phyloP scores from a whole-genome alignment of 2,329 filamentous ascomycete species.

The Thielaviopsis punctulata region DNA sequence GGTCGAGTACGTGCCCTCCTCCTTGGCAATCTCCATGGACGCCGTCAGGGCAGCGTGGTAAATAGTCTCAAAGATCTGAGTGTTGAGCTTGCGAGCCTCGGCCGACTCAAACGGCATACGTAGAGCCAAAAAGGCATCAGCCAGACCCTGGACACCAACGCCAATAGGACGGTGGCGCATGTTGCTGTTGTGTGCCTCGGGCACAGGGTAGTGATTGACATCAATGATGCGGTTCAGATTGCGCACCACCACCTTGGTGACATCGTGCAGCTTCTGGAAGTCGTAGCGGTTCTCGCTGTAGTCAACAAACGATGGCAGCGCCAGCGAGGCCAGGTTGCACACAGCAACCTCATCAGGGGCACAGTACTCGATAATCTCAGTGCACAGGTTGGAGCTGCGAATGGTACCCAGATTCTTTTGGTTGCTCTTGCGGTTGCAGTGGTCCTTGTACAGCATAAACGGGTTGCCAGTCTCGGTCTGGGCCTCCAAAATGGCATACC shows the following conservation, averaged over 20 bases:
- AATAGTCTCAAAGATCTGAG: constrained; percentile 98
- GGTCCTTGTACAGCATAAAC: constrained; percentile 99
- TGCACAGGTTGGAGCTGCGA: constrained; percentile 96
- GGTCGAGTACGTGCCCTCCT: constrained; percentile 69
- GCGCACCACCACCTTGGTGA: constrained; percentile 76
- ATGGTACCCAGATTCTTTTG: constrained; percentile 99
- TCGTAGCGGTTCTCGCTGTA: constrained; percentile 72
- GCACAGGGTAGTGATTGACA: constrained; percentile 95
- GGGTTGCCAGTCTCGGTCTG: constrained; percentile 98
- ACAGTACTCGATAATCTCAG: constrained; percentile 94
- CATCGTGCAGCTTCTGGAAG: constrained; percentile 93
- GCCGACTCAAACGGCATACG: constrained; percentile 94
- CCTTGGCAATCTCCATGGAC: constrained; percentile 71
- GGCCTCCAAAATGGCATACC: constrained; percentile 95
- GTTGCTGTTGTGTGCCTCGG: constrained; percentile 87
- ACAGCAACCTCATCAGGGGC: constrained; percentile 96
- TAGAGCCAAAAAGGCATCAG: constrained; percentile 92
- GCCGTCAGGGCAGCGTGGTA: constrained; percentile 90
- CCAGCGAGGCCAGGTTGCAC: constrained; percentile 91
- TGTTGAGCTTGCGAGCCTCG: constrained; percentile 86
- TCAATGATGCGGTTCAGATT: constrained; percentile 95
- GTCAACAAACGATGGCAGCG: constrained; percentile 81
- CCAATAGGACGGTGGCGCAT: constrained; percentile 92
- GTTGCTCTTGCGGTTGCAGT: constrained; percentile 98
- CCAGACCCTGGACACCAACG: constrained; percentile 92